A percentile compares a stretch with the other conserved stretches of the same genome.
Evolutionary conservation across 176 grass and related monocot genomes (phyloP).

Genomic region (Phyllostachys edulis): DNA sequence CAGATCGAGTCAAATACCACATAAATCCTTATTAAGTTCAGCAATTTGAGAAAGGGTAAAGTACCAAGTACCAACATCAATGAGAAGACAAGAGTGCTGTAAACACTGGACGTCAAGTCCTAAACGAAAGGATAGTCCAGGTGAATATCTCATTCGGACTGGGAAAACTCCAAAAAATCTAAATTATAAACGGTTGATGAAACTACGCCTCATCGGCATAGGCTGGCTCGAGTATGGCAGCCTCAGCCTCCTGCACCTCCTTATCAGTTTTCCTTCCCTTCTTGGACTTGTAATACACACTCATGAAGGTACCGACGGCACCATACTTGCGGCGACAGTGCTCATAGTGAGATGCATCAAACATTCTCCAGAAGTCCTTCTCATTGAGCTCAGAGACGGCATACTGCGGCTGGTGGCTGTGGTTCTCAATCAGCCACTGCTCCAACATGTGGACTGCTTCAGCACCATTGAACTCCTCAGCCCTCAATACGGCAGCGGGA

Average conservation of each 20-base stretch:
- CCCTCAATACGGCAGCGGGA: conserved; percentile 55
- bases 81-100: background rate
- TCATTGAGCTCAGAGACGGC: conserved; percentile 81
- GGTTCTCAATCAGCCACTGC: conserved; percentile 89
- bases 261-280: conserved; percentile 97
- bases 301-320: conserved; percentile 81
- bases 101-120: background rate
- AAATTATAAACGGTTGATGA: background rate
- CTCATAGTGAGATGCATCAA: conserved; percentile 83
- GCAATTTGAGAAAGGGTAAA: background rate
- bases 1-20: background rate
- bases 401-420: conserved; percentile 94
- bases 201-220: conserved; percentile 63
- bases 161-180: background rate
- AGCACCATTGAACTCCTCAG: conserved; percentile 63
- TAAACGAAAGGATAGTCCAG: conserved; percentile 1
- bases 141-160: background rate
- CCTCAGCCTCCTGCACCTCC: conserved; percentile 95
- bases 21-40: background rate
- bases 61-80: background rate
- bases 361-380: conserved; percentile 99
- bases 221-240: conserved; percentile 73
- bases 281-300: conserved; percentile 92
- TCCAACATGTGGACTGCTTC: conserved; percentile 70
- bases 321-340: conserved; percentile 71